Conservation (phyloP, 768 basidiomycete species). For the Mrakia blollopis region DNA sequence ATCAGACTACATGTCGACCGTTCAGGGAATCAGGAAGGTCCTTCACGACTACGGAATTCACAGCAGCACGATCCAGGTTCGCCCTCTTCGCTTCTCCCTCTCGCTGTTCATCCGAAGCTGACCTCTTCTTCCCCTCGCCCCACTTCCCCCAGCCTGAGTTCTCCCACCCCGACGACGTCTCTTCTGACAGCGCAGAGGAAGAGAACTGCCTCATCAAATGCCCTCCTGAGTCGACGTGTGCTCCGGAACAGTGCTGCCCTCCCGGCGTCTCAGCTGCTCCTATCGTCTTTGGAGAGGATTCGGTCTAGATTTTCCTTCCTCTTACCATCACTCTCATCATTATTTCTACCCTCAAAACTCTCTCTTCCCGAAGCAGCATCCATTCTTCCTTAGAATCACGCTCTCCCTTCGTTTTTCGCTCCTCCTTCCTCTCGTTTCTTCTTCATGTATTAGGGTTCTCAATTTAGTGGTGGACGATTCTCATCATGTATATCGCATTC, state of each 20-base stretch:
- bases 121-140: no score
- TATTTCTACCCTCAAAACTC: not conserved
- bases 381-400: no score
- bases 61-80: conserved; percentile 48
- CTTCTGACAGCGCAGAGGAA: not conserved
- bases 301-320: not conserved
- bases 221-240: conserved; percentile 20
- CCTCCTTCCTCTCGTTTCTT: no score
- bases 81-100: not conserved
- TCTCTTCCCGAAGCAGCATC: not conserved
- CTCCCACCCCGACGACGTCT: conserved; percentile 6
- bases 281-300: conserved; percentile 14
- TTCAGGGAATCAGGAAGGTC: conserved; percentile 71
- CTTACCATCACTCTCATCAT: not conserved
- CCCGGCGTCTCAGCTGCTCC: conserved; percentile 10
- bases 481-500: no score
- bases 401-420: no score
- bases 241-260: conserved; percentile 31
- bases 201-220: conserved; percentile 31
- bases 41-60: conserved; percentile 91
- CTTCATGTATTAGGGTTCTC: no score
- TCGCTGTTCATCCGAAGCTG: no score
- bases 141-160: conserved; percentile 19
- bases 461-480: no score
- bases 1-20: conserved; percentile 88